These are phyloP conservation scores for Senecio squalidus DNA, from an alignment of 140 eudicot species.

Conservation along the genomic window DNA sequence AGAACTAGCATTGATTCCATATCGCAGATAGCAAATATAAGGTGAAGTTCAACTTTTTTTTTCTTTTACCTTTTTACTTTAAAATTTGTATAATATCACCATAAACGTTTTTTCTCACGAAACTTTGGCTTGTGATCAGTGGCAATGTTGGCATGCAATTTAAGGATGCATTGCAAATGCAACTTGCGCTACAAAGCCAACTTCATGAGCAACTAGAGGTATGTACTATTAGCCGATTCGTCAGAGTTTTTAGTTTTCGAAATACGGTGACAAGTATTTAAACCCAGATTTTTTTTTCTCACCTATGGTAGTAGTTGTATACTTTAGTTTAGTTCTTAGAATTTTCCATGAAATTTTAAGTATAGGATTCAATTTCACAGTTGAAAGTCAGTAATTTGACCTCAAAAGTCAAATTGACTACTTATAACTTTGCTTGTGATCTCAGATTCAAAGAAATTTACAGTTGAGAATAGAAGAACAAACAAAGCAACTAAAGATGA, in stretches of 20 bases:
- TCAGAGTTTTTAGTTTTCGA: too few species aligned
- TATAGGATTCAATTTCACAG: neutral
- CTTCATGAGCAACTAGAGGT: conserved; percentile 97
- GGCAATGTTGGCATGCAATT: conserved; percentile 66
- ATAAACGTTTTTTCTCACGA: conserved; percentile 2
- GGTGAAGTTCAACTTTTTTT: conserved; percentile 27
- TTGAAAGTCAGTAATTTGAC: neutral
- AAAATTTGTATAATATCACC: neutral
- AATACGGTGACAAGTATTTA: too few species aligned
- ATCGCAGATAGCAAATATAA: conserved; percentile 47
- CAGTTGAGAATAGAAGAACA: conserved; percentile 82
- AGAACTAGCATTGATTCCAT: conserved; percentile 33
- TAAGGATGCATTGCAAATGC: conserved; percentile 74
- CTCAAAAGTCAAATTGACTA: too few species aligned
- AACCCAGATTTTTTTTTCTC: too few species aligned
- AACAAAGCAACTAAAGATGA: conserved; percentile 55
- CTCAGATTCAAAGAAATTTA: conserved; percentile 59
- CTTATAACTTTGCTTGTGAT: neutral
- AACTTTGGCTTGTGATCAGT: conserved; percentile 28
- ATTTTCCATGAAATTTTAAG: too few species aligned
- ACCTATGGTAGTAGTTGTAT: too few species aligned
- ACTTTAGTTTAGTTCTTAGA: too few species aligned
- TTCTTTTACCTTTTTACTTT: neutral
- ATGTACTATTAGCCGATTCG: too few species aligned
- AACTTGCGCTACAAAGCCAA: conserved; percentile 75